Conservation (phyloP, 2,329 filamentous ascomycete genomes). For the Zymoseptoria brevis region DNA sequence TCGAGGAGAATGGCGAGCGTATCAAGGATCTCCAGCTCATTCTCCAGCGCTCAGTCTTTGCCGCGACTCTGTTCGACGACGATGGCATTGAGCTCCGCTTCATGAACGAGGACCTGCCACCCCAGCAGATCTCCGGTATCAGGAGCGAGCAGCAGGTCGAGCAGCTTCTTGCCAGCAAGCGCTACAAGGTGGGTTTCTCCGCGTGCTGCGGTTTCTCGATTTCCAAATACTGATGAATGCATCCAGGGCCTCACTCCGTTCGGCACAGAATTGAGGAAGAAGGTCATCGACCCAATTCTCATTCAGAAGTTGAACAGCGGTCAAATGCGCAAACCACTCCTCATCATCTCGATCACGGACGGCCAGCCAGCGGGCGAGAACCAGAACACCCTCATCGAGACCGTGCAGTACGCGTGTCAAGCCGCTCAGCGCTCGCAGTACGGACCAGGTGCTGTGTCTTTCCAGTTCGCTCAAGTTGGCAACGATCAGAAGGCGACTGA, state of each 20-base stretch:
- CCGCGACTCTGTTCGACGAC: constrained; percentile 60
- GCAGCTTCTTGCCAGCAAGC: constrained; percentile 48
- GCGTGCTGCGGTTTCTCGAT: not conserved
- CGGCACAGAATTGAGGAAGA: constrained; percentile 54
- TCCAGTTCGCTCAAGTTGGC: constrained; percentile 63
- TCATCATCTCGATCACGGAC: constrained; percentile 59
- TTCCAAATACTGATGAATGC: not conserved
- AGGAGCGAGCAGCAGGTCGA: constrained; percentile 51
- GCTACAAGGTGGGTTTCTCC: constrained; percentile 44
- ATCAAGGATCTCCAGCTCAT: constrained; percentile 61
- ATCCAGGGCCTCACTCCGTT: constrained; percentile 55
- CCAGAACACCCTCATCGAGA: constrained; percentile 48
- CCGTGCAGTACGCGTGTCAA: constrained; percentile 47
- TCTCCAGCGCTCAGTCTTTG: constrained; percentile 54
- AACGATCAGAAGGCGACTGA: constrained; percentile 57
- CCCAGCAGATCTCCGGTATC: constrained; percentile 47
- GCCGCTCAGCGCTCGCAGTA: constrained; percentile 45
- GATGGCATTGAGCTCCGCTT: constrained; percentile 62
- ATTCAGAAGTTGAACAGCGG: constrained; percentile 44
- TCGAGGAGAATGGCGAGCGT: constrained; percentile 58
- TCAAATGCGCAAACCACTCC: constrained; percentile 54
- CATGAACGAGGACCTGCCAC: constrained; percentile 54
- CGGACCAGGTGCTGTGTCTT: constrained; percentile 50
- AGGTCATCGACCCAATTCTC: constrained; percentile 56
- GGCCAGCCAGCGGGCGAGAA: constrained; percentile 58